A percentile compares a stretch with the other conserved stretches of the same genome.
These are phyloP conservation scores for Syzygium grande DNA, from an alignment of 345 rosid species.

Conservation along the genomic window DNA sequence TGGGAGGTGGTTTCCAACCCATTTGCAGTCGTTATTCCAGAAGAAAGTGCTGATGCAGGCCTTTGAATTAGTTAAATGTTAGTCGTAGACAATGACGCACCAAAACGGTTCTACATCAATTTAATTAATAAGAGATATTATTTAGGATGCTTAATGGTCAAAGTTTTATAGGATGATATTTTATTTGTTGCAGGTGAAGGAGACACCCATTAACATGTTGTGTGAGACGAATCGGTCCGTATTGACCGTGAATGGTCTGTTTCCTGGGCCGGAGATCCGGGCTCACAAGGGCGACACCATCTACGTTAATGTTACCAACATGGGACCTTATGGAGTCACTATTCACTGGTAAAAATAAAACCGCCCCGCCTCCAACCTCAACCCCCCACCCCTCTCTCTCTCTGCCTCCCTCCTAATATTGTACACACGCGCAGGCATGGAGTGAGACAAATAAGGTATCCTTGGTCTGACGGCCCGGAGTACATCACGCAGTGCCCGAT, in stretches of 20 bases:
- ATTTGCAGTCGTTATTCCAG: not conserved
- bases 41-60: not conserved
- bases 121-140: not conserved
- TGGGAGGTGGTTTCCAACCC: not conserved
- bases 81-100: not conserved
- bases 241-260: not conserved
- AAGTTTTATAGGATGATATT: not conserved
- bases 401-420: not conserved
- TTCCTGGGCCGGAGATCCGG: not conserved
- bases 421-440: not conserved
- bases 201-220: not conserved
- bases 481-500: not conserved
- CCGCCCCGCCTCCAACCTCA: not conserved
- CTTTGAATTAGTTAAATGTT: not conserved
- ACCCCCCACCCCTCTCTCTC: not conserved
- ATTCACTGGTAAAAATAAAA: not conserved
- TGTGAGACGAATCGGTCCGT: not conserved
- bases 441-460: not conserved
- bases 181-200: not conserved
- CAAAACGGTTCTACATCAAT: not conserved
- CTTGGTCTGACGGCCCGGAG: not conserved
- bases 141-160: not conserved
- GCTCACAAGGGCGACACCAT: not conserved
- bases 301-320: not conserved
- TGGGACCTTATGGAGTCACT: not conserved